Evolutionary conservation across 345 rosid species (phyloP), one percentile per base, ranked within the genome.

Genomic region (Cochlearia excelsa): DNA sequence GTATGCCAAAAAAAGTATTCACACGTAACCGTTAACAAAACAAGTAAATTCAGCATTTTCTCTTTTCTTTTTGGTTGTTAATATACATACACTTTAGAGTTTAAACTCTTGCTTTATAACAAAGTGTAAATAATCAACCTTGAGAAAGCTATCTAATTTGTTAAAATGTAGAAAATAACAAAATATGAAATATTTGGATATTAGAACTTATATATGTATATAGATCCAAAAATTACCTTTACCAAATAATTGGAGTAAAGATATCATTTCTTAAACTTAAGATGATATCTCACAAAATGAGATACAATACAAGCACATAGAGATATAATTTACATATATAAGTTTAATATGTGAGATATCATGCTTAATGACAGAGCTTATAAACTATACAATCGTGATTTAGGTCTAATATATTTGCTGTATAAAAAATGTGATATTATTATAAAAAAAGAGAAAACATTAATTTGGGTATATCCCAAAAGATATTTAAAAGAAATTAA

Each of bases 341-440:
- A 16, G 23, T 35, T 33, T 44, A 2, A 28, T 48, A 38, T 38
- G 34, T 11, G 4, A 28, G 7, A 61, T 9, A 5, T 10, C 6
- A 9, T 33, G 27, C 37, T 48, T 49, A 6, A 27, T 34, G n/a
- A 42, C 23, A 45, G 28, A 10, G 1, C 38, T 7, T 10, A 8
- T 4, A 26, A 27, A 9, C 10, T 41, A 41, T 16, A 16, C n/a
- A 26, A 54, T 40, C 57, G 33, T 41, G 11, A n/a, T 28, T 9
- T 53, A 47, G 33, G 38, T 27, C 31, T 47, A 9, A 4, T 2
- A 39, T 8, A 47, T 46, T 7, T 52, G 3, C 7, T 30, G 26
- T n/a, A 61, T 26, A 6, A 38, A 68, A n/a, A 53, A 53, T 46
- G 61, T 16, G 56, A 40, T 16, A 16, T 16, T 16, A 16, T 16